These are phyloP conservation scores for Pleurotus sapidus DNA, from an alignment of 768 basidiomycete genomes.

Conservation along the genomic window DNA sequence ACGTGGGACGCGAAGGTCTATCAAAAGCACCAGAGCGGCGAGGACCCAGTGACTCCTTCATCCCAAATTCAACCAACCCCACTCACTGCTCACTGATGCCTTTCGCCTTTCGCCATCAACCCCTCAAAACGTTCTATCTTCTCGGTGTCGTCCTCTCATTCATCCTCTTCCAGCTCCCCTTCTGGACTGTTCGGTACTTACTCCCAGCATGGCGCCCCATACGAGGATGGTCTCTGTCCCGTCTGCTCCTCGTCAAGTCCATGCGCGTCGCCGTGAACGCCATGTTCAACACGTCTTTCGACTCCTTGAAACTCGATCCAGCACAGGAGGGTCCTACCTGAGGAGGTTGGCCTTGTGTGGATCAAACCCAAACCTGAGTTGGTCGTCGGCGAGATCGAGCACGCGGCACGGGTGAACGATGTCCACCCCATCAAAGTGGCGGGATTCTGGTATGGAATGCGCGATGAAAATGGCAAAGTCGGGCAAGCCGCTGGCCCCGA, in stretches of 20 bases:
- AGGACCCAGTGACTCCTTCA: too few species aligned
- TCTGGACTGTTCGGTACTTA: constrained; percentile 13
- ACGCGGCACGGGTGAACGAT: constrained; percentile 22
- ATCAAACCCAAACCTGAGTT: constrained; percentile 28
- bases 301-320: neutral
- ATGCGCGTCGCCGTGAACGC: neutral
- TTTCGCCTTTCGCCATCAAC: constrained; percentile 15
- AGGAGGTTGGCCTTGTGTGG: constrained; percentile 21
- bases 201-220: constrained; percentile 15
- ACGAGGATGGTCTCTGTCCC: neutral
- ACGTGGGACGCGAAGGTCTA: too few species aligned
- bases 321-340: too few species aligned
- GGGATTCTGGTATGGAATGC: constrained; percentile 33
- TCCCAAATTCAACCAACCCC: neutral
- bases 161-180: constrained; percentile 14
- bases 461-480: constrained; percentile 7
- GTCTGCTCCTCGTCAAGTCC: constrained; percentile 1
- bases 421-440: constrained; percentile 25
- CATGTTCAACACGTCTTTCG: constrained; percentile 2
- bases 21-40: too few species aligned
- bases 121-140: constrained; percentile 14
- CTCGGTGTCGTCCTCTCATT: constrained; percentile 3
- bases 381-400: constrained; percentile 25
- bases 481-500: constrained; percentile 16
- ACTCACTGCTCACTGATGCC: neutral